Evolutionary conservation across 352 stramenopile genomes (phyloP).

Genomic region (Phytophthora ohioensis): DNA sequence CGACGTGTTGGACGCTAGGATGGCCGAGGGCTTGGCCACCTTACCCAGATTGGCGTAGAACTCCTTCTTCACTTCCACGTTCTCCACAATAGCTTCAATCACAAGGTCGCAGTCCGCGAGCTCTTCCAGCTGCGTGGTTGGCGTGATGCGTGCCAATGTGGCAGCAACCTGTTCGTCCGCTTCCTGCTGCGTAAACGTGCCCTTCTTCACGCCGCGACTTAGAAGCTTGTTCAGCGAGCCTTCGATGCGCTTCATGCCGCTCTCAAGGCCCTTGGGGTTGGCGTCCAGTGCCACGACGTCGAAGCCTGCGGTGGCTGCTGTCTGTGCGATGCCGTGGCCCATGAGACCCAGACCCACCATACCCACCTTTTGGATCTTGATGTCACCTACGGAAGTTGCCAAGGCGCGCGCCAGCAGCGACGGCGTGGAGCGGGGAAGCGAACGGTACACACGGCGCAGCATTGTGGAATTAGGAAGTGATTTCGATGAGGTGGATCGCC

Average conservation of each 20-base stretch:
- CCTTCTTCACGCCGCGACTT: conserved; percentile 89
- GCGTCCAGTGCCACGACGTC: conserved; percentile 87
- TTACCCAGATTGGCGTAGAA: conserved; percentile 94
- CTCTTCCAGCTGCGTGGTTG: conserved; percentile 88
- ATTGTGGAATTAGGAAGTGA: conserved; percentile 1
- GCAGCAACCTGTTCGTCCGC: conserved; percentile 72
- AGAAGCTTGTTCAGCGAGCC: conserved; percentile 91
- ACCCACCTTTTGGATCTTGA: conserved; percentile 88
- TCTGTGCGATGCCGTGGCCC: conserved; percentile 98
- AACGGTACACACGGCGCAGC: conserved; percentile 25
- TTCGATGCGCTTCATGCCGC: conserved; percentile 93
- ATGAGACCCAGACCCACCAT: conserved; percentile 98
- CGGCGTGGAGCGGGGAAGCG: conserved; percentile 21
- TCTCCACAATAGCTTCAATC: conserved; percentile 98
- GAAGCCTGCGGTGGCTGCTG: conserved; percentile 86
- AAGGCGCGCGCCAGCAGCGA: conserved; percentile 35
- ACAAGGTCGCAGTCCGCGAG: conserved; percentile 95
- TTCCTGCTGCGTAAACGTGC: conserved; percentile 79
- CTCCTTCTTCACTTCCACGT: conserved; percentile 93
- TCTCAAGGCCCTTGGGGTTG: conserved; percentile 77
- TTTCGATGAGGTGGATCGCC: conserved; percentile 10
- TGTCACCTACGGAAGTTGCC: conserved; percentile 42
- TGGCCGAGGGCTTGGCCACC: conserved; percentile 91
- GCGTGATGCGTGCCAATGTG: conserved; percentile 86
- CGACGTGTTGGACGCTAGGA: conserved; percentile 98